Base-by-base conservation (phyloP, 768 basidiomycete genomes). In the Hemileccinum impolitum region DNA sequence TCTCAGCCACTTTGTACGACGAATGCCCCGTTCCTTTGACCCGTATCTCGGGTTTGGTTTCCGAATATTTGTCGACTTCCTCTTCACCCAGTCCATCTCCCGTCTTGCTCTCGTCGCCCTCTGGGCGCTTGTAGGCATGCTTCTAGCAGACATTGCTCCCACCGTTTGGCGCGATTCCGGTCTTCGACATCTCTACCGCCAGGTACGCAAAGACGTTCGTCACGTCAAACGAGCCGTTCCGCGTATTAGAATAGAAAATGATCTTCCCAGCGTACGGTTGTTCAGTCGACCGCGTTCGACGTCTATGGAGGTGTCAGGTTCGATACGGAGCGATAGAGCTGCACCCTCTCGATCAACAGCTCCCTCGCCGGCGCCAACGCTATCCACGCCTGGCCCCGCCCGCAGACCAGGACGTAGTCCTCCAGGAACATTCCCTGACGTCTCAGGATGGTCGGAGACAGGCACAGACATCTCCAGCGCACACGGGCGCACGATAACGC, bases 31-130 rank as follows among this genome's bases (percentile, higher is more conserved):
- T 47, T 86, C 86, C 1, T 71, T 74, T 48, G 87, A 89, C 64
- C 87, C 86, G 8, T 87, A 82, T 65, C 68, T 88, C 46, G 84
- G 78, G 13, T 79, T 81, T 51, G 82, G 70, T 31, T 77, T 87
- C 43, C 74, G 88, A n/a, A 74, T 89, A 47, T 81, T 86, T 59
- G 70, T 87, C 50, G 87, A 90, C 68, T 79, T 85, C 47, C 67
- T 85, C 39, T 71, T 84, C 62, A 86, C 85, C 3, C 80, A 82
- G 37, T 78, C 73, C 51, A 32, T 78, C 37, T 66, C 67, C 25
- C 70, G 74, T 35, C 63, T 79, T 47, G 56, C 70, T 41, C 69
- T 82, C n/a, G 73, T 79, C 26, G 56, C 72, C 18, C 67, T 81
- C 13, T 82, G 80, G 80, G 72, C 80, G 1, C 65, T 72, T 17